These are phyloP conservation scores for Suillus bovinus DNA, from an alignment of 768 basidiomycete genomes.

Conservation along the genomic window DNA sequence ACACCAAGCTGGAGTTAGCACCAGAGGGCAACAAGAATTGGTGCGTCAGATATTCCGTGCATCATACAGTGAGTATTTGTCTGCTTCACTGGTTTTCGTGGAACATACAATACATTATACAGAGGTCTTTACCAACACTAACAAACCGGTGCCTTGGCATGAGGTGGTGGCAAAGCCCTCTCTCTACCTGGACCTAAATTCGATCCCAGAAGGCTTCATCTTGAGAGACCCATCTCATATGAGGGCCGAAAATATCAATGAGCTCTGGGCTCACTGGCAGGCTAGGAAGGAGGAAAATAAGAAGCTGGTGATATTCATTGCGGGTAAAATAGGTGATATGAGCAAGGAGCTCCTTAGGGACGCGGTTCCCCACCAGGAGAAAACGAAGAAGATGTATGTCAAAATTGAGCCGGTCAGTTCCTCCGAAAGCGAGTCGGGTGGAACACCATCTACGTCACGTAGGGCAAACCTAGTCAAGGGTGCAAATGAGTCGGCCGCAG, in stretches of 20 bases:
- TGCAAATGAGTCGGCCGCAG: background rate
- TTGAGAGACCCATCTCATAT: no score
- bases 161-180: background rate
- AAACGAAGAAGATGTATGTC: background rate
- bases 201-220: background rate
- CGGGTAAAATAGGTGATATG: no score
- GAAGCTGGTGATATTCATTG: no score
- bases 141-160: background rate
- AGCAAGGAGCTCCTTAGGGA: no score
- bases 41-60: no score
- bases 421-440: background rate
- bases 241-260: no score
- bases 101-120: background rate
- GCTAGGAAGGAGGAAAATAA: no score
- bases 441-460: background rate
- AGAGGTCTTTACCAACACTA: background rate
- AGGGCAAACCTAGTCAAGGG: background rate
- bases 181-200: background rate
- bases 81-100: background rate
- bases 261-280: no score
- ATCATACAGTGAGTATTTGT: no score
- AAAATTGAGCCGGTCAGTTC: background rate
- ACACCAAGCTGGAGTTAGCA: no score
- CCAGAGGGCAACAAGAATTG: no score
- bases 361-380: no score